Evolutionary conservation across 75 land plant genomes (phyloP).

Genomic region (Pseudotsuga menziesii): DNA sequence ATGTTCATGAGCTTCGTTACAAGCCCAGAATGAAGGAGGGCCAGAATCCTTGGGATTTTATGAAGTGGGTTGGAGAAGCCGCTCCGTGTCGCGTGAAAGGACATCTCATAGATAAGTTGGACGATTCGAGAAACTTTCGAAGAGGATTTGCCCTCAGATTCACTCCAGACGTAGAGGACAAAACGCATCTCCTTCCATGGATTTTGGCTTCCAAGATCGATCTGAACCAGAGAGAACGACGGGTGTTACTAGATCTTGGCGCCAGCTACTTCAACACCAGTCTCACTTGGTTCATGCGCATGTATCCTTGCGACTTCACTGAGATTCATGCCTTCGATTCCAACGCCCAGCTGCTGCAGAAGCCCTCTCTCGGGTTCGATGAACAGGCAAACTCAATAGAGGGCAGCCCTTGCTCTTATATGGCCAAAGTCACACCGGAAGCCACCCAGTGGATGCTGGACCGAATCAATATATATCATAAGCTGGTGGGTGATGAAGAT

Average conservation of each 20-base stretch:
- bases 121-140: conserved; percentile 19
- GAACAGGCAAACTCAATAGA: conserved; percentile 7
- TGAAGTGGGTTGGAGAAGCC: conserved; percentile 30
- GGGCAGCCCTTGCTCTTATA: no score
- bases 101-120: conserved; percentile 24
- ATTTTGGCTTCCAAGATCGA: conserved; percentile 19
- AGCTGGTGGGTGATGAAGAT: no score
- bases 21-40: background rate
- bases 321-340: conserved; percentile 34
- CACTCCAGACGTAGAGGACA: conserved; percentile 23
- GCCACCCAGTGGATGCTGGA: no score
- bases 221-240: conserved; percentile 5
- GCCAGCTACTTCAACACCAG: conserved; percentile 23
- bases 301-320: conserved; percentile 31
- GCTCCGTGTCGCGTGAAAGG: conserved; percentile 26
- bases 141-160: conserved; percentile 26
- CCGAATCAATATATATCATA: no score
- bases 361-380: conserved; percentile 11
- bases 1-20: no score
- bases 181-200: conserved; percentile 29
- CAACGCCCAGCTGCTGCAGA: background rate
- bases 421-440: no score
- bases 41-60: conserved; percentile 19
- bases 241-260: conserved; percentile 22
- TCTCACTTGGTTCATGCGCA: conserved; percentile 18